Base-by-base conservation (phyloP, 805 yeast genomes). In the Hanseniaspora occidentalis region DNA sequence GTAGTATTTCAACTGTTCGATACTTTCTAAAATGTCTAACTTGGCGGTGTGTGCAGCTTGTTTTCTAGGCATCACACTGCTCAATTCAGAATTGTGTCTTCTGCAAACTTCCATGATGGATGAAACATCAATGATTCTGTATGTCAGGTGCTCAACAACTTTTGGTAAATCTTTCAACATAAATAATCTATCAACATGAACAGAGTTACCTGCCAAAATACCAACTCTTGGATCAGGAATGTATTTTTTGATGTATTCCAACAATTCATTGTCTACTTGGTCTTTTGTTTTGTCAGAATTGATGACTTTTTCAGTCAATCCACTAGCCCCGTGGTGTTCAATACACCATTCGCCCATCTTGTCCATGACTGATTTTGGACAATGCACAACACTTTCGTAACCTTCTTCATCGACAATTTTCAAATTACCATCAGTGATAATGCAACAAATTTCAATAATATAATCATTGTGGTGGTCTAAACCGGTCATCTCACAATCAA, bases 401-500 rank as follows among this genome's bases (percentile, higher is more conserved):
- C 94, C 94, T 3, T 59, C 51, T 18, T 68, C 69, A 42, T 84
- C 94, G 1, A 85, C 62, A 3, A 84, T 50, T 40, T 82, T 73
- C 45, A 92, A 67, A 44, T 84, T 64, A 8, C 83, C 85, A 53
- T 89, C 95, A 2, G 99, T 92, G 36, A 92, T 67, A 31, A 89
- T 64, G 56, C 96, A 86, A 56, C 96, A 84, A 21, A 92, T 78
- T 60, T 92, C 98, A 44, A 92, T 83, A 50, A 92, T 88, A 43
- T 72, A 75, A 56, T 92, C 97, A n/a, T 69, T 67, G 37, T 62
- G 58, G n/a, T 78, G 76, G 50, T 89, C 81, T 31, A 92, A 64
- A 0, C 99, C 99, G 0, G 99, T 92, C 98, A 92, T 92, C 58
- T 92, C 98, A 61, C 97, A 92, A 62, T 92, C 98, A 14, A 92